Evolutionary conservation across 768 basidiomycete species (phyloP), one percentile per base, ranked within the genome.

Genomic region (Suillus subalutaceus): DNA sequence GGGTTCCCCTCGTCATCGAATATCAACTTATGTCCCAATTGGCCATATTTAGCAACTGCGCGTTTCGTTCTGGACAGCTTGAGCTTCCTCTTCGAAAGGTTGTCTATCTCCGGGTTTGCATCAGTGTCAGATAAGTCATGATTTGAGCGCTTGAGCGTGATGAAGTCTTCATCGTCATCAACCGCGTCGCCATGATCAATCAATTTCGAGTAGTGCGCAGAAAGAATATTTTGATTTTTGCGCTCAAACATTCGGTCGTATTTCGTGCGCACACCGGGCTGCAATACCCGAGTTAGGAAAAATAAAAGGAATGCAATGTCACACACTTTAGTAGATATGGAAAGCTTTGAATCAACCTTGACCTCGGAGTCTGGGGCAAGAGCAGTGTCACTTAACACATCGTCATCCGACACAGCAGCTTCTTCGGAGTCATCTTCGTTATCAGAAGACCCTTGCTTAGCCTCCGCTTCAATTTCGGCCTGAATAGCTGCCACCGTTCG

Each of bases 181-280:
- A 73, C 79, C 15, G 76, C 81, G 10, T 78, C 80, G 50, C 81
- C 82, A 69, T 90, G 90, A 67, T 93, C 92, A 66, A 99, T 82
- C 46, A 99, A 88, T 73, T 93, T 94, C 65, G 82, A 84, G 80
- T 97, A 98, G 77, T 97, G 96, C 66, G 89, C 87, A 0, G 96
- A 94, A 40, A 98, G 84, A 59, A 98, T 90, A 68, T 89, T 90
- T 76, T 97, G 96, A 75, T 97, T 98, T 77, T 94, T 97, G 65
- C 96, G 88, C 73, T 93, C 92, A 75, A 98, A 99, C 96, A 99
- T 98, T 62, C 94, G 88, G 77, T 98, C 97, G 76, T 98, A 97
- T 79, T 97, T 98, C 3, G 97, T 98, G 61, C 92, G 87, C 0
- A 92, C 89, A 12, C 75, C 73, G 53, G 77, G 72, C 82, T 83